Evolutionary conservation across 441 rosid species (phyloP), one percentile per base, ranked within the genome.

Genomic region (Adansonia gregorii): DNA sequence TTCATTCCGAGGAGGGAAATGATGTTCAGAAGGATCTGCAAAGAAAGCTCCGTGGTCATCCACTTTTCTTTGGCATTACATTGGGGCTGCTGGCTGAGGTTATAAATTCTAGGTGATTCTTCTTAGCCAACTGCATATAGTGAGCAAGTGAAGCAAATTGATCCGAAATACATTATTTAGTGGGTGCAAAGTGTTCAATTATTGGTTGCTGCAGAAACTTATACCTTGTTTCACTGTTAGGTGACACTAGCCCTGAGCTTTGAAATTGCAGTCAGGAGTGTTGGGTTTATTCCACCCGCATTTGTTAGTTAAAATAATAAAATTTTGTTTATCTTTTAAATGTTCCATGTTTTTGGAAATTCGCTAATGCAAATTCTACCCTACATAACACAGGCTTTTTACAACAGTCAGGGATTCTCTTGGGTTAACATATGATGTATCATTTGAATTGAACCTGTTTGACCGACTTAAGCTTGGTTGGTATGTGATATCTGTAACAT

Each of bases 401-500:
- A 97, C 99, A 63, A 90, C 99, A 19, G 99, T 97, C 48, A 81
- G 98, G 78, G 98, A 97, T 81, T 94, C 99, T 79, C 98, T 94
- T 83, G 99, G 99, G 81, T 88, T 97, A 87, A 97, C 98, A 74
- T 97, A 97, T 73, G 99, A 97, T 81, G 98, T 97, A 31, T 97
- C 99, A 66, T 97, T 97, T 80, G 99, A 97, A 89, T 88, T 97
- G 73, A 94, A 93, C 89, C 89, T 97, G 73, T 94, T 94, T 82
- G 99, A 97, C 82, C 91, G 95, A 86, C 93, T 97, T 76, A 89
- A 91, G 74, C 98, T 97, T 74, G 99, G 99, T 66, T 97, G 99
- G 99, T 97, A 94, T 88, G 99, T 97, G 83, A 83, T 97, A 83
- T 94, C 98, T 72, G 99, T 97, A 65, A 97, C 99, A 74, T 97